Conservation (phyloP, 208 protist species). For the Angomonas ambiguus region DNA sequence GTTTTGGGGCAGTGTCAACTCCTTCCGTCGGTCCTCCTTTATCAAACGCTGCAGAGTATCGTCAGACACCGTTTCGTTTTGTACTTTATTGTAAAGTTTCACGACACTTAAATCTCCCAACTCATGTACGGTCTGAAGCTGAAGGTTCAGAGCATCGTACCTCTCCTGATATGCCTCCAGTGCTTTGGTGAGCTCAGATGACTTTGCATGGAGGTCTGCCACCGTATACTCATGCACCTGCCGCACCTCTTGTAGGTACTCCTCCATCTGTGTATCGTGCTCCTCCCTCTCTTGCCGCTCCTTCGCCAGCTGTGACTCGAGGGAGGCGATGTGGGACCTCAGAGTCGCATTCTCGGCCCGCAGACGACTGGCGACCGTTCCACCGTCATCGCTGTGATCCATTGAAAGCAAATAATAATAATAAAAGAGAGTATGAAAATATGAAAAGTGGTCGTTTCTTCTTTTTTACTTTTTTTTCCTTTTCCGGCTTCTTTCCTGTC, state of each 20-base stretch:
- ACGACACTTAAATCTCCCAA: not conserved
- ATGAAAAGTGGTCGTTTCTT: too few relatives aligned
- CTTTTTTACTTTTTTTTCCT: too few relatives aligned
- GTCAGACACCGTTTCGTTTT: not conserved
- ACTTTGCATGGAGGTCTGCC: slow-evolving; percentile 5
- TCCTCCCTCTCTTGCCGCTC: not conserved
- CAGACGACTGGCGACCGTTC: too few relatives aligned
- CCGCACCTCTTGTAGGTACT: not conserved
- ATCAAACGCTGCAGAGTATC: not conserved
- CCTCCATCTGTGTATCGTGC: not conserved
- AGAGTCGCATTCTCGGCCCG: too few relatives aligned
- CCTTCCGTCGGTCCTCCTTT: too few relatives aligned
- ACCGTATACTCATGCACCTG: not conserved
- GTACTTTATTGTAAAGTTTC: not conserved
- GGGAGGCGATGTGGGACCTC: too few relatives aligned
- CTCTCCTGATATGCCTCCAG: not conserved
- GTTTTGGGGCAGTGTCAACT: too few relatives aligned
- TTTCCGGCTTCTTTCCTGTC: too few relatives aligned
- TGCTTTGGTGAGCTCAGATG: slow-evolving; percentile 10
- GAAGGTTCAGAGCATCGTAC: slow-evolving; percentile 6
- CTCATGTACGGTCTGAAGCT: not conserved
- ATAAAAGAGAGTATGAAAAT: too few relatives aligned
- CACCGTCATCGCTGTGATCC: too few relatives aligned
- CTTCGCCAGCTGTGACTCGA: too few relatives aligned
- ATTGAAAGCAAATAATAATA: too few relatives aligned